Evolutionary conservation across 176 grass and related monocot genomes (phyloP).

Genomic region (Aegilops tauschii): DNA sequence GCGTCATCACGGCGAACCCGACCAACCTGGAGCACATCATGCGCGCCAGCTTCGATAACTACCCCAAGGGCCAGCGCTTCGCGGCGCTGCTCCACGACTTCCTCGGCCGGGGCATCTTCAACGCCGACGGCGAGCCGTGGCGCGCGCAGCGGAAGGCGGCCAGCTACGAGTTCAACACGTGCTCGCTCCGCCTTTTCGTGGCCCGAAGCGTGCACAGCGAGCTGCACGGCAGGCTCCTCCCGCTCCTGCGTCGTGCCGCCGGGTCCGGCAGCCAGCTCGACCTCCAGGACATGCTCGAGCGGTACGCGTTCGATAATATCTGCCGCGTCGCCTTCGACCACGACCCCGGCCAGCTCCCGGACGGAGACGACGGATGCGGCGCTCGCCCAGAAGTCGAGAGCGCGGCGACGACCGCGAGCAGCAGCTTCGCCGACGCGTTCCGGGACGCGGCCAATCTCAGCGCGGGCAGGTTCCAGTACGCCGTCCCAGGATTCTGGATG

Average conservation of each 20-base stretch:
- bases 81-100: slow-evolving; percentile 52
- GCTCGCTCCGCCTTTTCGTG: slow-evolving; percentile 63
- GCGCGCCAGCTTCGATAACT: slow-evolving; percentile 45
- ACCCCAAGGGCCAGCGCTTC: slow-evolving; percentile 48
- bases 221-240: slow-evolving; percentile 55
- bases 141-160: slow-evolving; percentile 63
- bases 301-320: slow-evolving; percentile 72
- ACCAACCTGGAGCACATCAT: slow-evolving; percentile 57
- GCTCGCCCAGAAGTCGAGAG: neutral
- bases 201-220: slow-evolving; percentile 55
- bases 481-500: slow-evolving; percentile 49
- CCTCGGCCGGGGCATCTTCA: slow-evolving; percentile 66
- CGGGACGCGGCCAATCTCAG: slow-evolving; percentile 58
- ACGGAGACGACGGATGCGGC: neutral
- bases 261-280: neutral
- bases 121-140: slow-evolving; percentile 62
- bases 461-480: slow-evolving; percentile 55
- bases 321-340: slow-evolving; percentile 67
- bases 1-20: slow-evolving; percentile 49
- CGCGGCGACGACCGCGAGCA: neutral
- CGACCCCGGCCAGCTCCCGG: slow-evolving; percentile 42
- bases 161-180: slow-evolving; percentile 75
- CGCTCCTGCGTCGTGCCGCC: slow-evolving; percentile 30
- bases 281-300: slow-evolving; percentile 66
- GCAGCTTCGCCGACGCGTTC: slow-evolving; percentile 56